Evolutionary conservation across 169 alveolate genomes (phyloP).

Genomic region (Fabrea salina): DNA sequence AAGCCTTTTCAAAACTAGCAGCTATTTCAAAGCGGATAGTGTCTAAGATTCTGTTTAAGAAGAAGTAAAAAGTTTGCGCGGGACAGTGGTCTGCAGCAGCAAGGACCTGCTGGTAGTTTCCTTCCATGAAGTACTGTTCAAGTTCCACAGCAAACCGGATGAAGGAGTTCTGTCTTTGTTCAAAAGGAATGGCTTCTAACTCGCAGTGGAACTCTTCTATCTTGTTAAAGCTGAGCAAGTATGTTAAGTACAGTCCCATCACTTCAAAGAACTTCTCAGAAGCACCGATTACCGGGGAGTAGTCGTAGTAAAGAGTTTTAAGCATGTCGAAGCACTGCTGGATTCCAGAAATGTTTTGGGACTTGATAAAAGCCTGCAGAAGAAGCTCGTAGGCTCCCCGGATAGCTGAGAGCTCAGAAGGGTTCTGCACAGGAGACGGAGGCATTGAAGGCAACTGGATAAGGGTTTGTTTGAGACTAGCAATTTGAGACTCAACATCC

Average conservation of each 20-base stretch:
- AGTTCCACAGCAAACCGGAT: slow-evolving; percentile 36
- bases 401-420: neutral
- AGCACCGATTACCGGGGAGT: neutral
- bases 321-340: slow-evolving; percentile 35
- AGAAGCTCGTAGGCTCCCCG: neutral
- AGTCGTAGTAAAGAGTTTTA: slow-evolving; percentile 19
- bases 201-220: slow-evolving; percentile 47
- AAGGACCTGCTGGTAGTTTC: slow-evolving; percentile 43
- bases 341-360: slow-evolving; percentile 18
- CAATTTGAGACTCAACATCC: too few species aligned
- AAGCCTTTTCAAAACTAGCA: slow-evolving; percentile 29
- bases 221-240: slow-evolving; percentile 40
- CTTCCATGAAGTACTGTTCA: slow-evolving; percentile 46
- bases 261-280: slow-evolving; percentile 35
- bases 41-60: slow-evolving; percentile 20
- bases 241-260: slow-evolving; percentile 40
- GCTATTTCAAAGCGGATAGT: slow-evolving; percentile 35
- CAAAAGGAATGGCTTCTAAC: slow-evolving; percentile 37
- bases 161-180: slow-evolving; percentile 30
- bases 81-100: neutral
- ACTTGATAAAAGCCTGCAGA: neutral
- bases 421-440: slow-evolving; percentile 21
- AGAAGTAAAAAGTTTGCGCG: slow-evolving; percentile 5
- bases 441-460: slow-evolving; percentile 20
- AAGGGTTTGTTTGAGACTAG: too few species aligned